Conservation (phyloP, 2,329 filamentous ascomycete species). For the Botrytis deweyae region DNA sequence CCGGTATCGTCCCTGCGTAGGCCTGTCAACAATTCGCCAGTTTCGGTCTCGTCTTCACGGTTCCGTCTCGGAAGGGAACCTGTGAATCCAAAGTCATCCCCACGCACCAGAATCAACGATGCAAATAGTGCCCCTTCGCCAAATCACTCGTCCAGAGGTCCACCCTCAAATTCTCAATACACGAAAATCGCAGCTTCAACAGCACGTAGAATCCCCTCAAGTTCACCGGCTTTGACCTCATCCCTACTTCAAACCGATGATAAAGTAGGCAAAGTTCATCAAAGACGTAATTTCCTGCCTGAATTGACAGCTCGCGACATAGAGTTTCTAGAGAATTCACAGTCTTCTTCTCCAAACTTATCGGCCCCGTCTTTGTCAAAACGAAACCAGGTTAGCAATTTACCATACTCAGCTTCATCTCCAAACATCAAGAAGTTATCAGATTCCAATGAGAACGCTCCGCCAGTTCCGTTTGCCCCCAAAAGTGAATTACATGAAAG, state of each 20-base stretch:
- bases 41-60: too few species aligned
- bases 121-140: neutral
- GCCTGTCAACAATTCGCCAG: neutral
- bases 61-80: neutral
- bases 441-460: slow-evolving; percentile 4
- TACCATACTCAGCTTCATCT: slow-evolving; percentile 15
- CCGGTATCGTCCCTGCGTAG: neutral
- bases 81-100: neutral
- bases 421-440: slow-evolving; percentile 8
- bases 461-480: slow-evolving; percentile 11
- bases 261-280: neutral
- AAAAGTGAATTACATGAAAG: slow-evolving; percentile 16
- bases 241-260: neutral
- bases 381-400: neutral
- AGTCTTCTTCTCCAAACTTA: neutral
- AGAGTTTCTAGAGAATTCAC: neutral
- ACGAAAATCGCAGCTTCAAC: neutral
- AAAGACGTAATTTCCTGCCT: neutral
- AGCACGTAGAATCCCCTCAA: neutral
- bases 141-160: neutral
- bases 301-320: neutral
- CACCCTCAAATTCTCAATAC: neutral
- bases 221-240: neutral
- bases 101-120: neutral
- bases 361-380: neutral